Evolutionary conservation across 2,329 filamentous ascomycete genomes (phyloP).

Genomic region (Alternaria brassicicola): DNA sequence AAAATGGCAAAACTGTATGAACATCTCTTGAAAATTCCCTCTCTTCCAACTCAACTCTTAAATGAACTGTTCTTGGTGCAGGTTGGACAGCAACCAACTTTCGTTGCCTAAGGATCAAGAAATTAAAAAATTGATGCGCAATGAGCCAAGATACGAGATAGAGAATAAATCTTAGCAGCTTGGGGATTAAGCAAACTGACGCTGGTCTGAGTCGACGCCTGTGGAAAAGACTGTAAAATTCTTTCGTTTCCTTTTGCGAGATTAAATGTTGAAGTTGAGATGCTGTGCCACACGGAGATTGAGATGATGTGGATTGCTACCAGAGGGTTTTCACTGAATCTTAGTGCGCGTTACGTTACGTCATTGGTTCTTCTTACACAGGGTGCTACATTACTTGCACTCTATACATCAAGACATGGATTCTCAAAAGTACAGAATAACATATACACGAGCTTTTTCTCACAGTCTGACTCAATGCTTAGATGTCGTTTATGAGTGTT

Average conservation of each 20-base stretch:
- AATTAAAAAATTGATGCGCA: too few species aligned
- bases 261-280: not conserved
- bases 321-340: not conserved
- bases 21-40: not conserved
- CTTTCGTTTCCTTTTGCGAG: too few species aligned
- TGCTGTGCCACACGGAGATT: not conserved
- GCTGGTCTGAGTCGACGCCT: too few species aligned
- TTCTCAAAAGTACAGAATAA: too few species aligned
- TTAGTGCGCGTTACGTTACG: conserved; percentile 9
- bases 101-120: too few species aligned
- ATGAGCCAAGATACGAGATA: not conserved
- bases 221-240: too few species aligned
- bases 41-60: not conserved
- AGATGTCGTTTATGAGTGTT: not conserved
- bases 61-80: not conserved
- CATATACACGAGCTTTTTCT: too few species aligned
- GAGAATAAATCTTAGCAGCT: not conserved
- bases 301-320: not conserved
- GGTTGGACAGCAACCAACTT: not conserved
- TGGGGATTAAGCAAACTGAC: too few species aligned
- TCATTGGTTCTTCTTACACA: not conserved
- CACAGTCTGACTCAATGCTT: not conserved
- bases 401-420: not conserved
- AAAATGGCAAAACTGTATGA: not conserved
- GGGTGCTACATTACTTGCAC: not conserved